A percentile compares a stretch with the other conserved stretches of the same genome.
These are phyloP conservation scores for Trichaptum fuscoviolaceum DNA, from an alignment of 768 basidiomycete species.

Conservation along the genomic window DNA sequence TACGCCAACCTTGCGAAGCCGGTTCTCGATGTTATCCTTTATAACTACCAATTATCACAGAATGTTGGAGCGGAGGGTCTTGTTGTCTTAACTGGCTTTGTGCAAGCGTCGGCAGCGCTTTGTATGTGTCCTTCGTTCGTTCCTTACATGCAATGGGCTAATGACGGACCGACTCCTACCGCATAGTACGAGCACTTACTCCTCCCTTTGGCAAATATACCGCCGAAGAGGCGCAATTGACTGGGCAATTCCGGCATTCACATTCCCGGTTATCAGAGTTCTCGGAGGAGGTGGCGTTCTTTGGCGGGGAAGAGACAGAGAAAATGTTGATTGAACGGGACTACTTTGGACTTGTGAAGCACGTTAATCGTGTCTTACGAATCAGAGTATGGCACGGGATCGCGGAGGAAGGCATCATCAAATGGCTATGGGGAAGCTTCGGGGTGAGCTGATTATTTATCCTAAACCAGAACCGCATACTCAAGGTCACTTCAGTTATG, in stretches of 20 bases:
- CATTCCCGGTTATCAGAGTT: slow-evolving; percentile 90
- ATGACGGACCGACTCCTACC: slow-evolving; percentile 1
- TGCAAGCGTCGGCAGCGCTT: slow-evolving; percentile 78
- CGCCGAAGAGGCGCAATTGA: slow-evolving; percentile 79
- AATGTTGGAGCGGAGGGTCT: slow-evolving; percentile 95
- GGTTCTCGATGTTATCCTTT: slow-evolving; percentile 84
- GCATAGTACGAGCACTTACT: slow-evolving; percentile 75
- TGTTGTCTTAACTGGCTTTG: slow-evolving; percentile 72
- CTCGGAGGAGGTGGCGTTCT: slow-evolving; percentile 84
- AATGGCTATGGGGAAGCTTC: slow-evolving; percentile 95
- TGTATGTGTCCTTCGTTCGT: slow-evolving; percentile 41
- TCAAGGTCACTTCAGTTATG: slow-evolving; percentile 45
- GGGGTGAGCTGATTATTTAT: slow-evolving; percentile 49
- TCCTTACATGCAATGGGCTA: not conserved
- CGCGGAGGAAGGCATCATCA: slow-evolving; percentile 92
- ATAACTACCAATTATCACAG: slow-evolving; percentile 91
- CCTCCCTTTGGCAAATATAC: slow-evolving; percentile 92
- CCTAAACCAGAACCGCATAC: not conserved
- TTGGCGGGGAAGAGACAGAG: slow-evolving; percentile 84
- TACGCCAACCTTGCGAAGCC: slow-evolving; percentile 95
- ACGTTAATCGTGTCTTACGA: slow-evolving; percentile 75
- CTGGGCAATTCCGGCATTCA: slow-evolving; percentile 85
- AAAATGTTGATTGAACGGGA: slow-evolving; percentile 87
- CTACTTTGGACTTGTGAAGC: slow-evolving; percentile 78
- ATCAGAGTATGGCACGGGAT: slow-evolving; percentile 88